Evolutionary conservation across 2,329 filamentous ascomycete species (phyloP).

Genomic region (Macroventuria anomochaeta): DNA sequence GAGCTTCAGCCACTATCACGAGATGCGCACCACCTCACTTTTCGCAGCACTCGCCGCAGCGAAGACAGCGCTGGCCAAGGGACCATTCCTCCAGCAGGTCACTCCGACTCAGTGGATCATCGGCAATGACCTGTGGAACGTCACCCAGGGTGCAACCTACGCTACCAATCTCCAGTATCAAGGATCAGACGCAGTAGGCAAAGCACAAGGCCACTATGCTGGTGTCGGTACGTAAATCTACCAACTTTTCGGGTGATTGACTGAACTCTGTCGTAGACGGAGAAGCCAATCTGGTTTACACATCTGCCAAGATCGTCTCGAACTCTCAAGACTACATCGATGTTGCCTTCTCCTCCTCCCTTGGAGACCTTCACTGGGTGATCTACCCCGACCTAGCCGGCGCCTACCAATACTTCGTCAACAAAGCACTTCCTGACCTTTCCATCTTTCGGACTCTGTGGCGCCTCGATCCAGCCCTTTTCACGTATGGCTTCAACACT

Average conservation of each 20-base stretch:
- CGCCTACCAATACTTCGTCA: conserved; percentile 60
- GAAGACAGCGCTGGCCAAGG: conserved; percentile 3
- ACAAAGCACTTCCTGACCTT: conserved; percentile 52
- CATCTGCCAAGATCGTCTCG: conserved; percentile 47
- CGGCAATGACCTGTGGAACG: conserved; percentile 46
- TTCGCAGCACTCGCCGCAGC: conserved; percentile 2
- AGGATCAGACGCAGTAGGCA: conserved; percentile 42
- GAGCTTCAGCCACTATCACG: background rate
- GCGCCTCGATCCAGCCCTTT: conserved; percentile 55
- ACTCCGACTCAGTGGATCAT: conserved; percentile 32
- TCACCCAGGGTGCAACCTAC: conserved; percentile 39
- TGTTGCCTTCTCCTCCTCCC: conserved; percentile 51
- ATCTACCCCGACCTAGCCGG: conserved; percentile 53
- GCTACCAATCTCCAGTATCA: conserved; percentile 48
- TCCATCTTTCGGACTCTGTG: conserved; percentile 57
- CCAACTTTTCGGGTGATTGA: background rate
- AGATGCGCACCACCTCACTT: conserved; percentile 8
- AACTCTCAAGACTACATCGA: conserved; percentile 50
- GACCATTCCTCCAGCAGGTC: conserved; percentile 31
- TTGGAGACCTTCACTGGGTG: conserved; percentile 58
- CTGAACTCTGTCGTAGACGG: conserved; percentile 33
- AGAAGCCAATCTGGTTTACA: conserved; percentile 52
- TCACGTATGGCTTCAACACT: conserved; percentile 53
- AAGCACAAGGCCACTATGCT: conserved; percentile 48
- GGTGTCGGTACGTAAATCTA: conserved; percentile 39